phyloP scores from a whole-genome alignment of 2,329 filamentous ascomycete species.

The Monilinia polystroma region DNA sequence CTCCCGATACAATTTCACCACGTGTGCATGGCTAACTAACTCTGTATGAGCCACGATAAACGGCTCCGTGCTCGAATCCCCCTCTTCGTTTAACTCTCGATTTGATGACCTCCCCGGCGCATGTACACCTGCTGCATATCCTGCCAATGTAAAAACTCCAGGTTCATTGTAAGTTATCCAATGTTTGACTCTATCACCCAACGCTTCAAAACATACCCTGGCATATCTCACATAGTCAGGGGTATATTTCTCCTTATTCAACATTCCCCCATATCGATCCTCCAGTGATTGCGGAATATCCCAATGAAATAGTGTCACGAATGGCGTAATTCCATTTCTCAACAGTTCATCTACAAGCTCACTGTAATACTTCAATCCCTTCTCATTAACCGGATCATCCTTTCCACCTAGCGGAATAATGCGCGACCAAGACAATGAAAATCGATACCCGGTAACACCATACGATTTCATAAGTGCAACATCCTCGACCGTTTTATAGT shows the following conservation, averaged over 20 bases:
- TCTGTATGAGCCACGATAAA: slow-evolving; percentile 81
- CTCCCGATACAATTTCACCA: slow-evolving; percentile 76
- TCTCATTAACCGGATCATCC: slow-evolving; percentile 75
- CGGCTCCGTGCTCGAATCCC: slow-evolving; percentile 72
- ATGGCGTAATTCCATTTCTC: slow-evolving; percentile 71
- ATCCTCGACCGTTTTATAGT: slow-evolving; percentile 73
- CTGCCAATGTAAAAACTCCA: slow-evolving; percentile 77
- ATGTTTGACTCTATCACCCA: slow-evolving; percentile 70
- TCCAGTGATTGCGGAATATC: slow-evolving; percentile 78
- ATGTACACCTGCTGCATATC: slow-evolving; percentile 73
- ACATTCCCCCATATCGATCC: slow-evolving; percentile 74
- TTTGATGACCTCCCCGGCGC: slow-evolving; percentile 79
- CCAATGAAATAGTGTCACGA: slow-evolving; percentile 85
- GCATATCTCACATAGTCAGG: slow-evolving; percentile 79
- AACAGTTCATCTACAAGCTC: slow-evolving; percentile 75
- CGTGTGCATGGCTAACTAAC: slow-evolving; percentile 75
- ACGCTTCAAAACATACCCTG: slow-evolving; percentile 68
- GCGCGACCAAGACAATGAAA: slow-evolving; percentile 79
- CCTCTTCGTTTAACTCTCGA: slow-evolving; percentile 63
- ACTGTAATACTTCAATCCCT: slow-evolving; percentile 72
- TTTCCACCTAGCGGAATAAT: slow-evolving; percentile 80
- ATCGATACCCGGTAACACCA: slow-evolving; percentile 73
- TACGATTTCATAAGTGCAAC: slow-evolving; percentile 72
- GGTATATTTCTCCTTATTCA: slow-evolving; percentile 77
- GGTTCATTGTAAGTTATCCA: slow-evolving; percentile 92